Evolutionary conservation across 1,284 basidiomycete genomes (phyloP).

Genomic region (Pyrrhoderma noxium): DNA sequence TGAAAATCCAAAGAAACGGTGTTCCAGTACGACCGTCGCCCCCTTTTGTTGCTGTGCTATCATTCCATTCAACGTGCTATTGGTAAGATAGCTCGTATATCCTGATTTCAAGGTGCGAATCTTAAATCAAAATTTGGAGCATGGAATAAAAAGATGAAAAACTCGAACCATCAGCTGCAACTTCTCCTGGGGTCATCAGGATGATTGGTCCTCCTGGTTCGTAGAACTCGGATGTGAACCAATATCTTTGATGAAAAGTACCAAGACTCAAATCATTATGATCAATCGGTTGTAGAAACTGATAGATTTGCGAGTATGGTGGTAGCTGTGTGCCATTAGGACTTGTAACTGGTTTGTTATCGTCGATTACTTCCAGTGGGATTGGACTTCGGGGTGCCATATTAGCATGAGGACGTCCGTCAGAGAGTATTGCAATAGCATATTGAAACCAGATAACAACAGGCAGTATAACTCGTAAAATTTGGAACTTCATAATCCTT

Average conservation of each 20-base stretch:
- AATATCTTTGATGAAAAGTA: constrained; percentile 71
- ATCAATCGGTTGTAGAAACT: constrained; percentile 66
- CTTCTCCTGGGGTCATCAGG: constrained; percentile 45
- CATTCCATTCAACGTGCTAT: constrained; percentile 53
- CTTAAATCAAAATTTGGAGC: constrained; percentile 9
- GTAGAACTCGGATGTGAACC: constrained; percentile 59
- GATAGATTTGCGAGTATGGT: constrained; percentile 44
- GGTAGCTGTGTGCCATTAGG: constrained; percentile 31
- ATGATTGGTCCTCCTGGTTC: constrained; percentile 59
- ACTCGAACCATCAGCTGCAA: constrained; percentile 27
- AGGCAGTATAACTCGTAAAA: too few relatives aligned
- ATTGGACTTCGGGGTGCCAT: constrained; percentile 31
- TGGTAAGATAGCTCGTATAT: constrained; percentile 53
- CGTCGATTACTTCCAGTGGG: constrained; percentile 26
- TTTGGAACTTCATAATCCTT: too few relatives aligned
- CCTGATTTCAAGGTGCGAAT: constrained; percentile 29
- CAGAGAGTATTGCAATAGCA: neutral
- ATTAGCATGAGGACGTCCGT: constrained; percentile 30
- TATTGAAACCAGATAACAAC: too few relatives aligned
- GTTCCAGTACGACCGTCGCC: constrained; percentile 52
- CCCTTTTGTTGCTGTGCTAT: constrained; percentile 63
- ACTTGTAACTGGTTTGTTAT: constrained; percentile 31
- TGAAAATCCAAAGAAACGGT: constrained; percentile 46
- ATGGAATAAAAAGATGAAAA: neutral
- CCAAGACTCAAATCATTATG: constrained; percentile 59